Base-by-base conservation (phyloP, 768 basidiomycete genomes). In the Boletus rex-veris region DNA sequence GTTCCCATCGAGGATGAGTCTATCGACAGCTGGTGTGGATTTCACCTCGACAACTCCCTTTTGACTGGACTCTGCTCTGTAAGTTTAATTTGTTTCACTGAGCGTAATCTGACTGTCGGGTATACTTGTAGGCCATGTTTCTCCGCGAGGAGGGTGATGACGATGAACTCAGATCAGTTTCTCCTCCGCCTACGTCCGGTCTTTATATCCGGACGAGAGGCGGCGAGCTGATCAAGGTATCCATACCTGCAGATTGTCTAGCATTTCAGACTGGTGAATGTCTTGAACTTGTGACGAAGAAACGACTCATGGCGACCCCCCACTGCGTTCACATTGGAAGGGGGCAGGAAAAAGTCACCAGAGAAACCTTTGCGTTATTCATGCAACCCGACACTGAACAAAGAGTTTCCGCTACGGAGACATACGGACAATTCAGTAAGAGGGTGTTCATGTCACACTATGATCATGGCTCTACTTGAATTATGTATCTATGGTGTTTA, bases 261-360 rank as follows among this genome's bases (percentile, higher is more conserved):
- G 96, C 95, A 4, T 98, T 99, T 71, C 97, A 99, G 70, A 98
- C 94, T 0, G 97, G 97, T 7, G 94, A 99, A 73, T 92, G 96
- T 9, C 81, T 99, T 19, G 86, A 97, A 68, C 76, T 98, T 21
- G 86, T 95, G 21, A 98, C 96, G 2, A 83, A 78, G 10, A 83
- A 85, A 14, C 81, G 78, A 51, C 77, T 99, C 15, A 81, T 86
- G 40, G 97, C 97, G 0, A 99, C 97, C 0, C 96, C 96, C 12
- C 96, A 98, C 61, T 97, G 91, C 44, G 96, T 98, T 40, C 82
- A 86, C 55, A 85, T 92, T 6, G 91, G 86, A 7, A 74, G 73
- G 48, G 72, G 75, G 15, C 68, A 73, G 12, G 78, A 78, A 9
- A 73, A 71, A 24, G 78, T 93, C 24, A 83, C 80, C 5, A 77